Conservation (phyloP, 2,329 filamentous ascomycete genomes). For the Grosmannia penicillata region DNA sequence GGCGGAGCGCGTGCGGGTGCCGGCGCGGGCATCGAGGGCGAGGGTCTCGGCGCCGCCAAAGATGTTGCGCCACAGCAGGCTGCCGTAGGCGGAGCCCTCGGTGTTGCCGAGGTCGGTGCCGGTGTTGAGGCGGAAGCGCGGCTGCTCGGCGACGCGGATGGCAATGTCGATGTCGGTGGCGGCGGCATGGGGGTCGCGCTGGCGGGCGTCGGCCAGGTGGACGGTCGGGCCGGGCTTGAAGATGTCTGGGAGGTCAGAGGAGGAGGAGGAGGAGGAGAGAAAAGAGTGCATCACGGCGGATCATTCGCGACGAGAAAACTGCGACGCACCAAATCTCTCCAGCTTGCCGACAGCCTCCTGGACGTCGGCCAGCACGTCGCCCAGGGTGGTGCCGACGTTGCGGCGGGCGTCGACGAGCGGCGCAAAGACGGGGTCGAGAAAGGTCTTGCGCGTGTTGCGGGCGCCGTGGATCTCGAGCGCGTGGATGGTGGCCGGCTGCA, state of each 20-base stretch:
- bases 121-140: slow-evolving; percentile 76
- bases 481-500: slow-evolving; percentile 75
- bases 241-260: slow-evolving; percentile 45
- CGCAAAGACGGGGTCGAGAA: slow-evolving; percentile 68
- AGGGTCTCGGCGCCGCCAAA: slow-evolving; percentile 88
- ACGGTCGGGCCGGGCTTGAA: slow-evolving; percentile 73
- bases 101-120: slow-evolving; percentile 89
- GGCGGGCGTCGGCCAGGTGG: slow-evolving; percentile 63
- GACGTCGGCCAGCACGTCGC: slow-evolving; percentile 62
- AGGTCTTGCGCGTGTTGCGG: slow-evolving; percentile 64
- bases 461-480: slow-evolving; percentile 74
- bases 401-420: slow-evolving; percentile 59
- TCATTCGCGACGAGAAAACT: neutral
- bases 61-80: slow-evolving; percentile 76
- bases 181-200: slow-evolving; percentile 51
- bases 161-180: slow-evolving; percentile 71
- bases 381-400: slow-evolving; percentile 58
- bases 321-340: slow-evolving; percentile 57
- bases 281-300: neutral
- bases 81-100: slow-evolving; percentile 86
- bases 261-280: neutral
- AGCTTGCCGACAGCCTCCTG: slow-evolving; percentile 59
- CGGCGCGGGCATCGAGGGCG: slow-evolving; percentile 72
- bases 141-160: slow-evolving; percentile 63
- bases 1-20: slow-evolving; percentile 79